Evolutionary conservation across 83 land plant genomes (phyloP).

Genomic region (Thuja plicata): DNA sequence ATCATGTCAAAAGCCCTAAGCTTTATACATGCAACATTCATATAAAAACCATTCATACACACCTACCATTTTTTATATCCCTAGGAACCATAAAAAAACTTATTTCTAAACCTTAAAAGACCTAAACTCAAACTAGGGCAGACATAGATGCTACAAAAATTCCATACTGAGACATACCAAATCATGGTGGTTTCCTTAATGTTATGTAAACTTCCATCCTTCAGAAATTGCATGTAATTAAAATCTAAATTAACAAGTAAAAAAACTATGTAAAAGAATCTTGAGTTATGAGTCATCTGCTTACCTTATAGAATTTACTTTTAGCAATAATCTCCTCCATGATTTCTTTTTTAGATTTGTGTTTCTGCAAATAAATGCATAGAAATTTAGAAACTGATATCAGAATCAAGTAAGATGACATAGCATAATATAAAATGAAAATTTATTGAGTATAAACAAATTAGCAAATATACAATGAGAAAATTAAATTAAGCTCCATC

Average conservation of each 20-base stretch:
- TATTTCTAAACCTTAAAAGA: background rate
- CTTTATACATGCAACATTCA: background rate
- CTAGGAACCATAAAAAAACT: background rate
- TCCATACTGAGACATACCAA: background rate
- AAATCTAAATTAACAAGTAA: background rate
- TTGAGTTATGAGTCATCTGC: background rate
- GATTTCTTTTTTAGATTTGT: slow-evolving; percentile 83
- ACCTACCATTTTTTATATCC: background rate
- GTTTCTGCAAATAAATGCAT: slow-evolving; percentile 38
- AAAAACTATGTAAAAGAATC: background rate
- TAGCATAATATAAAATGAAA: background rate
- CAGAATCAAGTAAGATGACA: background rate
- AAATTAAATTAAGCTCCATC: background rate
- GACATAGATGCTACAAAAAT: background rate
- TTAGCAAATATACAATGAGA: background rate
- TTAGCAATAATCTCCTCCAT: slow-evolving; percentile 86
- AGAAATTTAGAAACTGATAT: background rate
- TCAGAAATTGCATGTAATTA: background rate
- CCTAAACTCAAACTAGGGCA: background rate
- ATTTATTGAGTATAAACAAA: background rate
- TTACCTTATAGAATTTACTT: slow-evolving; percentile 83
- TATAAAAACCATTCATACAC: background rate
- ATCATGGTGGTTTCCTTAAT: background rate
- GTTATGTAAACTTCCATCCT: background rate
- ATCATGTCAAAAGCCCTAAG: background rate